Percentiles rank a stretch among this genome's conserved stretches.
phyloP scores from a whole-genome alignment of 331 rosid genomes.

The Acacia concinna region DNA sequence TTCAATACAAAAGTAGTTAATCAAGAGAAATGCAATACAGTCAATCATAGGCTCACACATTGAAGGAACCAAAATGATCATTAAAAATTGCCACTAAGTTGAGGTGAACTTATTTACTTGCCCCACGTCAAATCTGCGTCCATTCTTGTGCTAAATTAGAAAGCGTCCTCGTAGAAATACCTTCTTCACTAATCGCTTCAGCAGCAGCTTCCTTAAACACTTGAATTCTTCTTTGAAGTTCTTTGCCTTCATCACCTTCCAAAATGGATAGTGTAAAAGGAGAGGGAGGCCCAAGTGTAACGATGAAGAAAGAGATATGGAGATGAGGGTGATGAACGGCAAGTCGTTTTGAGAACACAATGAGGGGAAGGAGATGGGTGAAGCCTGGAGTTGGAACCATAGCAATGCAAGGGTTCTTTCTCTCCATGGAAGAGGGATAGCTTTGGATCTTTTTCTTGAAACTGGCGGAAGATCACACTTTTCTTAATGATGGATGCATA shows the following conservation, averaged over 20 bases:
- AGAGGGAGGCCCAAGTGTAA: neutral
- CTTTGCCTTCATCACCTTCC: slow-evolving; percentile 2
- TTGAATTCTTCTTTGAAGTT: neutral
- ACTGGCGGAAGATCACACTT: no score
- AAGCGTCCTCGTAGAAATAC: neutral
- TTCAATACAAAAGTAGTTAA: no score
- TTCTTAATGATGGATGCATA: no score
- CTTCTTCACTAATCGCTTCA: neutral
- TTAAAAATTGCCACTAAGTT: no score
- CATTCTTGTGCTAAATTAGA: neutral
- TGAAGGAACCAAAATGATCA: no score
- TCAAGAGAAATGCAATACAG: no score
- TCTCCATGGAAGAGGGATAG: neutral
- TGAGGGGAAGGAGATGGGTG: neutral
- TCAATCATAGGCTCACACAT: no score
- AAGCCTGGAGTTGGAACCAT: neutral
- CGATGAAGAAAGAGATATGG: neutral
- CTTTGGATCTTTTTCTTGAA: no score
- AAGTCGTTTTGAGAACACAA: neutral
- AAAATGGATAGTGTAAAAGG: no score
- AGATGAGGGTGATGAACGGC: neutral
- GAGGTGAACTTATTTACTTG: no score
- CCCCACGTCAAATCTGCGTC: neutral
- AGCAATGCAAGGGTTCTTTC: neutral
- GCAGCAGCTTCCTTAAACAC: neutral